Percentiles rank a stretch among this genome's conserved stretches.
Conservation (phyloP, 345 rosid genomes). For the Linum usitatissimum region DNA sequence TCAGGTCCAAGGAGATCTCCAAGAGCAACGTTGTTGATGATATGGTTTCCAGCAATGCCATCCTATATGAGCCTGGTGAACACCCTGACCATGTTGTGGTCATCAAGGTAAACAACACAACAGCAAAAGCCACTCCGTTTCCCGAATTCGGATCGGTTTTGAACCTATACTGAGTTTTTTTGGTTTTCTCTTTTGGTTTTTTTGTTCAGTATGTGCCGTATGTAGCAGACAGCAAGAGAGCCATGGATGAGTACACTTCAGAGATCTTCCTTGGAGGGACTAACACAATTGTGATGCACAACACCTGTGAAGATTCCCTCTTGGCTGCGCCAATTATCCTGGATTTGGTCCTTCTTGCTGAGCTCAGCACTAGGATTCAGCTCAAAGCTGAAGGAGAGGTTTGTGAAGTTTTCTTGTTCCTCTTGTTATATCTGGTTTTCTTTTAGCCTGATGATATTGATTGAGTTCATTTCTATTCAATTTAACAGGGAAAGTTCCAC, state of each 20-base stretch:
- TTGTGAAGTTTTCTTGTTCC: not conserved
- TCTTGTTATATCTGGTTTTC: not conserved
- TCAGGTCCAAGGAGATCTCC: slow-evolving; percentile 92
- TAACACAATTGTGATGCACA: slow-evolving; percentile 86
- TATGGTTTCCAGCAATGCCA: slow-evolving; percentile 92
- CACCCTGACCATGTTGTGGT: slow-evolving; percentile 99
- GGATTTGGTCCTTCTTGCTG: slow-evolving; percentile 92
- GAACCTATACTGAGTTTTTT: not conserved
- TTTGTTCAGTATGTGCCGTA: slow-evolving; percentile 72
- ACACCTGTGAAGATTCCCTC: slow-evolving; percentile 94
- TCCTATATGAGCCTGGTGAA: slow-evolving; percentile 82
- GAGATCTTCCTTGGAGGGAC: slow-evolving; percentile 98
- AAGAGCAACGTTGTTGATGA: slow-evolving; percentile 97
- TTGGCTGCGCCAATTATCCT: slow-evolving; percentile 94
- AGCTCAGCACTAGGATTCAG: slow-evolving; percentile 84
- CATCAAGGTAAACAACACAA: slow-evolving; percentile 54
- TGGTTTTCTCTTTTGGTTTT: slow-evolving; percentile 1
- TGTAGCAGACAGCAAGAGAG: slow-evolving; percentile 97
- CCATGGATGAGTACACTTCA: slow-evolving; percentile 97
- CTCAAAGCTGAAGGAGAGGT: slow-evolving; percentile 84
- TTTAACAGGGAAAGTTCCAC: slow-evolving; percentile 73
- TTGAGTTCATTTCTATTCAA: not conserved
- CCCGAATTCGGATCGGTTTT: not conserved
- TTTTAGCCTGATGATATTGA: too few relatives aligned
- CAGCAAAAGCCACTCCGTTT: too few relatives aligned